Base-by-base conservation (phyloP, 306 rosid genomes). In the Vigna mungo region DNA sequence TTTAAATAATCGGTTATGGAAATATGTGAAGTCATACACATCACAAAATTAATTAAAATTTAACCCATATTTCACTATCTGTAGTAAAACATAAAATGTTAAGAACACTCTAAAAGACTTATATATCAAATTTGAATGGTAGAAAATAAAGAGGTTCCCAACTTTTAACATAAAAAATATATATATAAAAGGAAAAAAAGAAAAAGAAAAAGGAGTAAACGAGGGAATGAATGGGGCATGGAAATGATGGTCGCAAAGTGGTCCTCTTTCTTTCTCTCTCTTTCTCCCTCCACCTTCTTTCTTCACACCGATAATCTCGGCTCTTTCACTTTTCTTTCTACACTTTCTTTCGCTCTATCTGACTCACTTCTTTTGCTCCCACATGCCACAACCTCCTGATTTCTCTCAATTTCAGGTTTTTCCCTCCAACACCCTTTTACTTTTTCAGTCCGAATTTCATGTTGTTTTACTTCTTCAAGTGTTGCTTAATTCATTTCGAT, bases 221-320 rank as follows among this genome's bases (percentile, higher is more conserved):
- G 78, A 76, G 72, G 48, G 85, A 75, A 72, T 62, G 82, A 78
- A 78, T 78, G 70, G 71, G 63, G 68, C 70, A 55, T 46, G 76
- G 63, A 84, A 84, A 85, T 86, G 81, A 81, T 86, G 81, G 80
- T 39, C 49, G 25, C 85, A 72, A 72, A 83, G 85, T 88, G 89
- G 84, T 87, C 76, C 80, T 84, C 81, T 44, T 44, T 44, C 49
- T 44, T 44, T 59, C 18, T 27, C 66, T 30, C 67, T 59, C 65
- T 10, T 4, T 63, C 46, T 61, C 23, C 77, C 20, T 63, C 82
- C 54, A 80, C 76, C 85, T 76, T 81, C 87, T 83, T 76, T 81
- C 87, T 81, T 80, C 81, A 53, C 79, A 77, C 80, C 90, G 82
- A 51, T 80, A 85, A 83, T 87, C 89, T 54, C 87, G 84, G 79